Evolutionary conservation across 345 rosid genomes (phyloP).

Genomic region (Eucalyptus camaldulensis): DNA sequence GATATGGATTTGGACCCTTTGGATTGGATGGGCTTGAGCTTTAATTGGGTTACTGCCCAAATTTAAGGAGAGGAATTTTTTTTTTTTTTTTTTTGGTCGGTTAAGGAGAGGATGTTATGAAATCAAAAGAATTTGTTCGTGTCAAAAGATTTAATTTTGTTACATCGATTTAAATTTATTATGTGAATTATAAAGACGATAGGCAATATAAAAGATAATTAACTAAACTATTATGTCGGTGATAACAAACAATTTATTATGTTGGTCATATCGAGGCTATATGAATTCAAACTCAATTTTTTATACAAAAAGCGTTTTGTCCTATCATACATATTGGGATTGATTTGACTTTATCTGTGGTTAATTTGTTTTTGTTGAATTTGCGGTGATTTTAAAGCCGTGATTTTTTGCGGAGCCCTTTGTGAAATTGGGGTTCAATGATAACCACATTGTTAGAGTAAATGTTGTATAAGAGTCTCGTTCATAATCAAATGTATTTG

Average conservation of each 20-base stretch:
- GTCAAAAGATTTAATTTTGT: not conserved
- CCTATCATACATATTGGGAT: rapidly evolving
- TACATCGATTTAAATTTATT: not conserved
- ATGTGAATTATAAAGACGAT: not conserved
- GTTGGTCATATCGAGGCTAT: not conserved
- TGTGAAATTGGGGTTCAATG: too few relatives aligned
- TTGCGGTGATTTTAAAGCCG: too few relatives aligned
- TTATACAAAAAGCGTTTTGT: not conserved
- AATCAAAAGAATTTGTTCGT: not conserved
- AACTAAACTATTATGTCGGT: not conserved
- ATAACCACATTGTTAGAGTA: too few relatives aligned
- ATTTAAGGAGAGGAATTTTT: too few relatives aligned
- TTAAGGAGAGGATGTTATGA: not conserved
- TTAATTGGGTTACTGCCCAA: not conserved
- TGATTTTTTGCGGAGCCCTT: too few relatives aligned
- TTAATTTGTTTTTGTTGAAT: too few relatives aligned
- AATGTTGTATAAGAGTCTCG: not conserved
- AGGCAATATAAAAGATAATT: not conserved
- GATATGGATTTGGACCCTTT: too few relatives aligned
- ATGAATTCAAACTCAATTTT: not conserved
- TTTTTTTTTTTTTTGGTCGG: not conserved
- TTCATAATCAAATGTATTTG: not conserved
- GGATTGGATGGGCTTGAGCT: not conserved
- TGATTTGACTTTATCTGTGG: too few relatives aligned
- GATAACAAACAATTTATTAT: not conserved